Base-by-base conservation (phyloP, 441 rosid genomes). In the Gossypium schwendimanii region DNA sequence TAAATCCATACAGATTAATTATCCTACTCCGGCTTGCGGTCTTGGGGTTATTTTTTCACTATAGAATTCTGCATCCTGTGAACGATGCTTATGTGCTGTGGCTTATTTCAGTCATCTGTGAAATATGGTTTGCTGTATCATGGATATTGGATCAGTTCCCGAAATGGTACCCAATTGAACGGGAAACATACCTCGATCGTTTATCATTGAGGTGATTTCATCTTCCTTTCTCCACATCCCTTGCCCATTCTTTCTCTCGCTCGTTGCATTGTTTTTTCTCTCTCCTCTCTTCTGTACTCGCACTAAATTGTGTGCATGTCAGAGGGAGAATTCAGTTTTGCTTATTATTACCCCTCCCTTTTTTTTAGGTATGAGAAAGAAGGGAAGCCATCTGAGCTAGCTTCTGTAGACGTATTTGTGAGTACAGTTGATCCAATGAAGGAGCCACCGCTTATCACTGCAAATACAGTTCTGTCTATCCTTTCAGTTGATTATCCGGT, bases 71-170 rank as follows among this genome's bases (percentile, higher is more conserved):
- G 64, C 96, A 93, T 70, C 99, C 99, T 0, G 98, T 93, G 65
- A 73, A 85, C 12, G 86, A 93, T 81, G 99, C 98, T 15, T 95
- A 83, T 70, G 91, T 87, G 11, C 79, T 95, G 81, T 95, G 99
- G 99, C 84, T 95, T 58, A 90, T 89, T 26, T 95, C 99, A 7
- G 92, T 91, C 5, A 88, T 95, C 39, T 95, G 99, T 70, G 99
- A 95, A 84, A 86, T 95, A 75, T 95, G 99, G 99, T 95, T 95
- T 85, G 97, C 93, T 3, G 84, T 84, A 55, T 95, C 99, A 21
- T 95, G 99, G 99, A 90, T 95, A 74, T 79, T 93, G 28, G 99
- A 95, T 85, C 99, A 95, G 78, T 89, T 95, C 62, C 99, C 98
- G 26, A 95, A 95, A 78, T 95, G 99, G 98, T 81, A 77, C 72